phyloP scores from a whole-genome alignment of 2,329 filamentous ascomycete species.

The Botrytis byssoidea region DNA sequence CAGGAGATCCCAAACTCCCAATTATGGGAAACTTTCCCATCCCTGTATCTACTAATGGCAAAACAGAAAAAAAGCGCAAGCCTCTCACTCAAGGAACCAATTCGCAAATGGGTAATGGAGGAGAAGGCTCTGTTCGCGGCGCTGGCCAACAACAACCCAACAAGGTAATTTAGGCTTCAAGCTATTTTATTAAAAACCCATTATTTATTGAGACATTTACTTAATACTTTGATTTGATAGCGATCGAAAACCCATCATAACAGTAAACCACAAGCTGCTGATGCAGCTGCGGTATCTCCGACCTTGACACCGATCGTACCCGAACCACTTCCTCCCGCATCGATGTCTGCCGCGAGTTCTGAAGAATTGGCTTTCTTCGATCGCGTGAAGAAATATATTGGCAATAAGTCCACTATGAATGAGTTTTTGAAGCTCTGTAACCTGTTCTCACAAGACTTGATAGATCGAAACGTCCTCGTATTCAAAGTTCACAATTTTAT shows the following conservation, averaged over 20 bases:
- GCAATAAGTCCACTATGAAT: slow-evolving; percentile 87
- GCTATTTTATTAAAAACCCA: background rate
- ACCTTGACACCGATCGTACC: slow-evolving; percentile 86
- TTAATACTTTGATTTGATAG: slow-evolving; percentile 35
- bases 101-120: slow-evolving; percentile 32
- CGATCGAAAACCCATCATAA: slow-evolving; percentile 71
- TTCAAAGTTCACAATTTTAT: slow-evolving; percentile 84
- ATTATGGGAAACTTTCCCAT: slow-evolving; percentile 94
- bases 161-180: slow-evolving; percentile 47
- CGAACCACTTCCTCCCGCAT: slow-evolving; percentile 77
- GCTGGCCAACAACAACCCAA: slow-evolving; percentile 40
- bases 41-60: slow-evolving; percentile 67
- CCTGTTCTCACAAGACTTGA: slow-evolving; percentile 87
- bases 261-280: slow-evolving; percentile 39
- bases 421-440: slow-evolving; percentile 98
- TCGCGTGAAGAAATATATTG: slow-evolving; percentile 91
- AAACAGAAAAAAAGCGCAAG: slow-evolving; percentile 80
- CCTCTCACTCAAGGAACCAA: slow-evolving; percentile 42
- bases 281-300: slow-evolving; percentile 60
- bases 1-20: slow-evolving; percentile 69
- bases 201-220: background rate
- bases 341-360: slow-evolving; percentile 68
- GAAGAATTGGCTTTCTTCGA: slow-evolving; percentile 96
- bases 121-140: slow-evolving; percentile 35
- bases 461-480: slow-evolving; percentile 79